A percentile compares a stretch with the other conserved stretches of the same genome.
phyloP scores from a whole-genome alignment of 164 flowering plant species.

The Dillenia suffruticosa region DNA sequence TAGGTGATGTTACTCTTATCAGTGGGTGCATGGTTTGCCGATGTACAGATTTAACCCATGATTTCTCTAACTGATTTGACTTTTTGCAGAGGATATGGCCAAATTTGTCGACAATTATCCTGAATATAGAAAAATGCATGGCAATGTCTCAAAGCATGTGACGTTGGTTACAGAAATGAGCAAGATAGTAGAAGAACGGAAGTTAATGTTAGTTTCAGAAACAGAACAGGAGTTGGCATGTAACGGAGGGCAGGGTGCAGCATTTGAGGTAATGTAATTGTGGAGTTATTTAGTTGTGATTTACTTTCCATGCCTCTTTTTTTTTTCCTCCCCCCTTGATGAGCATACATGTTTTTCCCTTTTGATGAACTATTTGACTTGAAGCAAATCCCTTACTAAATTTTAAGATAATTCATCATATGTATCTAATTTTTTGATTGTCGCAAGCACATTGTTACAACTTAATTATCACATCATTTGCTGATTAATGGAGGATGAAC shows the following conservation, averaged over 20 bases:
- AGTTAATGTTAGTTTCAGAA: conserved; percentile 91
- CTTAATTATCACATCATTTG: too few species aligned
- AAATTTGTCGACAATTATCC: conserved; percentile 97
- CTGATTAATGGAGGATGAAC: too few species aligned
- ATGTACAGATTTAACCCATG: not conserved
- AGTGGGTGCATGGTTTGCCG: too few species aligned
- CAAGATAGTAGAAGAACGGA: conserved; percentile 88
- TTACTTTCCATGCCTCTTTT: not conserved
- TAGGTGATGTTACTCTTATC: too few species aligned
- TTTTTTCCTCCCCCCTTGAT: not conserved
- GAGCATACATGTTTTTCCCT: too few species aligned
- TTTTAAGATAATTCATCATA: too few species aligned
- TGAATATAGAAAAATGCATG: conserved; percentile 94
- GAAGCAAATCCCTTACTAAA: too few species aligned
- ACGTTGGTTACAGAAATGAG: conserved; percentile 95
- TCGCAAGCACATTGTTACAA: too few species aligned
- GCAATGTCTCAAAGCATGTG: conserved; percentile 97
- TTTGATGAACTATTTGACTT: too few species aligned
- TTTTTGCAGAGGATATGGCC: conserved; percentile 90
- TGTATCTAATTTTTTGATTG: too few species aligned
- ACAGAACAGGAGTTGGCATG: conserved; percentile 98
- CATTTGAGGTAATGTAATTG: conserved; percentile 66
- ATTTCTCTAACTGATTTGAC: conserved; percentile 10
- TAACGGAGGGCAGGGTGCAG: conserved; percentile 92
- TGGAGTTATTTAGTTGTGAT: not conserved